These are phyloP conservation scores for Umbelopsis vinacea DNA, from an alignment of 192 early-diverging fungal genomes.

Conservation along the genomic window DNA sequence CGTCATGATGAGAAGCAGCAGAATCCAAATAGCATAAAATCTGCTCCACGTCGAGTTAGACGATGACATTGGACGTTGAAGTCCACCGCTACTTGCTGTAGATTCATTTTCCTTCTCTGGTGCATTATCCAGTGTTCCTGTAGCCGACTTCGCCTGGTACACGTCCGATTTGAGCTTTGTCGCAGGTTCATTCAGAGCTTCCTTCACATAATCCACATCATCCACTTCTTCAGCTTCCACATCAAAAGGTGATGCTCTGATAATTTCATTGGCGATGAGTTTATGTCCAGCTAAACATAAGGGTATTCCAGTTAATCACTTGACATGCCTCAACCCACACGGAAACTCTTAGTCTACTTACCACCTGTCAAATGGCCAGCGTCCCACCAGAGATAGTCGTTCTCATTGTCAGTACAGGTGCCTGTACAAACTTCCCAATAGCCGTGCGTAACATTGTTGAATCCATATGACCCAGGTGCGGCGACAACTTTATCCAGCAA, in stretches of 20 bases:
- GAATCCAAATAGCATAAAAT: background rate
- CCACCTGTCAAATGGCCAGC: slow-evolving; percentile 41
- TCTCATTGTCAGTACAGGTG: slow-evolving; percentile 25
- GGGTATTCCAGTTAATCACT: background rate
- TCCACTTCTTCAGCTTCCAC: background rate
- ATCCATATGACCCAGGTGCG: slow-evolving; percentile 30
- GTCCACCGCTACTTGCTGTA: slow-evolving; percentile 12
- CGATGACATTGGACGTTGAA: background rate
- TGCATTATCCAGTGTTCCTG: slow-evolving; percentile 6
- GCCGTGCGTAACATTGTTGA: slow-evolving; percentile 28
- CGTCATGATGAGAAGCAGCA: background rate
- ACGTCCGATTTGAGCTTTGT: slow-evolving; percentile 5
- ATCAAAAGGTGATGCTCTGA: background rate
- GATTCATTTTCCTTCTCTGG: slow-evolving; percentile 11
- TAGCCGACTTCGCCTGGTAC: background rate
- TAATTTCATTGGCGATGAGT: slow-evolving; percentile 31
- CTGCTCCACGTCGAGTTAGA: slow-evolving; percentile 4
- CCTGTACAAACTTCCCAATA: slow-evolving; percentile 42
- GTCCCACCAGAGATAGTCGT: slow-evolving; percentile 47
- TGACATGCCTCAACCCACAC: background rate
- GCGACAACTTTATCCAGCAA: slow-evolving; percentile 29
- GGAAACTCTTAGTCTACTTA: background rate
- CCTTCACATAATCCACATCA: background rate
- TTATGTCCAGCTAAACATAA: slow-evolving; percentile 31
- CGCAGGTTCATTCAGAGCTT: background rate